These are phyloP conservation scores for Sphaerulina vaccinii DNA, from an alignment of 2,329 filamentous ascomycete species.

Conservation along the genomic window DNA sequence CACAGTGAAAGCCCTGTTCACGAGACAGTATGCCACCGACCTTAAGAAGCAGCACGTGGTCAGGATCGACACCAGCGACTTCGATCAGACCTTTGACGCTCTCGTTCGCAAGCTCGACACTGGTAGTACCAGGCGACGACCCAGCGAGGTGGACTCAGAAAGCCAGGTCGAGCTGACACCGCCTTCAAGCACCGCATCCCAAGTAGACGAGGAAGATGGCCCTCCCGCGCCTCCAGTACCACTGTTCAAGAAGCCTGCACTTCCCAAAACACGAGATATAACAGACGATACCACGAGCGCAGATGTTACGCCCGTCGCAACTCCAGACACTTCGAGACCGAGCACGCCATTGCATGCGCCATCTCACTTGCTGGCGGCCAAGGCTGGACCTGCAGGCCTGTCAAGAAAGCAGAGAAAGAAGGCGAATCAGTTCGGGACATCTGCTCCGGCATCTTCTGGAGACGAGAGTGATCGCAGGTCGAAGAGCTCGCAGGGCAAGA, in stretches of 20 bases:
- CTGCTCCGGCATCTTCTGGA: slow-evolving; percentile 71
- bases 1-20: slow-evolving; percentile 88
- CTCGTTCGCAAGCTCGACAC: slow-evolving; percentile 79
- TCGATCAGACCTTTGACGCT: slow-evolving; percentile 92
- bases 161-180: slow-evolving; percentile 51
- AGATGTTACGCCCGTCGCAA: slow-evolving; percentile 67
- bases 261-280: slow-evolving; percentile 13
- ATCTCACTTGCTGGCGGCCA: slow-evolving; percentile 68
- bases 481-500: slow-evolving; percentile 53
- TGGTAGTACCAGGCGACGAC: slow-evolving; percentile 30
- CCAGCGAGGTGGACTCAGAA: slow-evolving; percentile 33
- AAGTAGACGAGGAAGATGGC: slow-evolving; percentile 51
- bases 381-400: slow-evolving; percentile 72
- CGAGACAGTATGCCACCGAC: slow-evolving; percentile 85
- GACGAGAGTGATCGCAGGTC: slow-evolving; percentile 66
- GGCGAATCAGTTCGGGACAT: slow-evolving; percentile 48
- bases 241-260: slow-evolving; percentile 48
- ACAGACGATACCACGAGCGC: slow-evolving; percentile 51
- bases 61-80: slow-evolving; percentile 72
- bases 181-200: slow-evolving; percentile 49
- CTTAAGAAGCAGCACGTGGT: slow-evolving; percentile 78
- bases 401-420: slow-evolving; percentile 79
- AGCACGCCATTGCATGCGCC: slow-evolving; percentile 62
- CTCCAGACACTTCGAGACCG: slow-evolving; percentile 76
- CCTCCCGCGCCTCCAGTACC: slow-evolving; percentile 53